Percentiles rank a stretch among this genome's conserved stretches.
phyloP scores from a whole-genome alignment of 2,329 filamentous ascomycete species.

The Paradendryphiella salina region DNA sequence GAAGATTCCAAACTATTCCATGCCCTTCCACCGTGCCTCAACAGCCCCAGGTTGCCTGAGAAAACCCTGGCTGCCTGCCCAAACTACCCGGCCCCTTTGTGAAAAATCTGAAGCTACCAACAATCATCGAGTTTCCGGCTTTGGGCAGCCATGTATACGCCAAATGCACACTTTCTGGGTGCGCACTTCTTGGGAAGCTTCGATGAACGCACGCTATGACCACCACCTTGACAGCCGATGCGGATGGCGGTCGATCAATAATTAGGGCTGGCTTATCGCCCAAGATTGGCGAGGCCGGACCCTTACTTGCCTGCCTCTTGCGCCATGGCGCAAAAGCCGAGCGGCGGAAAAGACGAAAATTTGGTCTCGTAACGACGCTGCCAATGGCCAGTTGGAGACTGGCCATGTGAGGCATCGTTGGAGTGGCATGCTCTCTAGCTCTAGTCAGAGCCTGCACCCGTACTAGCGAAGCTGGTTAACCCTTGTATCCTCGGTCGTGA shows the following conservation, averaged over 20 bases:
- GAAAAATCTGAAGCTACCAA: neutral
- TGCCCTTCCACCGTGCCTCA: slow-evolving; percentile 37
- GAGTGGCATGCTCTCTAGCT: too few species aligned
- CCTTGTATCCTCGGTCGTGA: too few species aligned
- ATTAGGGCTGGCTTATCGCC: slow-evolving; percentile 14
- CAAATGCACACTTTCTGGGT: neutral
- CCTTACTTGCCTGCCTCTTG: slow-evolving; percentile 8
- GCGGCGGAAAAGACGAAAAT: neutral
- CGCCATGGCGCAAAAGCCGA: slow-evolving; percentile 3
- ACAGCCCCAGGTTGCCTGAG: slow-evolving; percentile 28
- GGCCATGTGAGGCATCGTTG: too few species aligned
- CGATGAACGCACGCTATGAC: slow-evolving; percentile 7
- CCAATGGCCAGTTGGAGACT: too few species aligned
- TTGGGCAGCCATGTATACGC: neutral
- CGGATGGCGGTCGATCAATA: slow-evolving; percentile 5
- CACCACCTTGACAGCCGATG: slow-evolving; percentile 1
- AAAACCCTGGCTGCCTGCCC: slow-evolving; percentile 5
- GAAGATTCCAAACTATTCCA: slow-evolving; percentile 45
- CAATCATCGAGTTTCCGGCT: neutral
- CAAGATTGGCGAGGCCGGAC: slow-evolving; percentile 11
- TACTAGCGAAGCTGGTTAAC: too few species aligned
- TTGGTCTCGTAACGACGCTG: too few species aligned
- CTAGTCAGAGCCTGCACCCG: too few species aligned
- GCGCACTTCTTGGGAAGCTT: slow-evolving; percentile 11
- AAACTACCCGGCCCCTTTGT: neutral